Evolutionary conservation across 805 yeast species (phyloP), one percentile per base, ranked within the genome.

Genomic region (Saccharomycopsis synnaedendra): DNA sequence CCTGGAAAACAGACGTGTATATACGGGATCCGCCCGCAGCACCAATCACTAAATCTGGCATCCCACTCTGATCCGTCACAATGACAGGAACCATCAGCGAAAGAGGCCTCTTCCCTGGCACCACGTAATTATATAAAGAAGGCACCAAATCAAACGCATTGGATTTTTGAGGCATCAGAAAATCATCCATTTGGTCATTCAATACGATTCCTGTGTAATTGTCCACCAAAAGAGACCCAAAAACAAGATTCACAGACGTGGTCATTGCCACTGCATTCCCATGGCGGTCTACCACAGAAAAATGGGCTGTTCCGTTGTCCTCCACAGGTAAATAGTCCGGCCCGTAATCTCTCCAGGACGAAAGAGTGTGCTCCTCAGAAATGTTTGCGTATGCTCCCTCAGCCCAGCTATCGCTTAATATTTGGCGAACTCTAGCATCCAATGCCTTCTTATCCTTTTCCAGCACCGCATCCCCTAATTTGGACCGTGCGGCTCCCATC

Each of bases 21-120:
- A 90, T 90, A 47, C 93, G 69, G 5, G 93, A 82, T 0, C 97
- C 97, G 6, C 98, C 98, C 1, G 97, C 94, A 0, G 96, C 93
- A 0, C 97, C 97, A 50, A 90, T 72, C 4, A 83, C 75, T 30
- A 85, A 60, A 55, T 82, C 88, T 0, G 83, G 78, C 5, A 59
- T 56, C 4, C 74, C 73, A 6, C 64, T 57, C 50, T 66, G 69
- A 49, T 69, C 64, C 19, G 76, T 66, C 1, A 85, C 65, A 32
- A 90, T 78, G 0, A 86, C 74, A 3, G 97, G 97, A 0, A 85
- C 74, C 34, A 83, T 76, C 2, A 95, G 85, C 4, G 94, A 83
- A 40, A 90, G 67, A 1, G 98, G 97, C 52, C 97, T 70, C 56
- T 82, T 84, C 50, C 64, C 72, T 0, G 96, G 94, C 42, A 68